Evolutionary conservation across 306 rosid species (phyloP), one percentile per base, ranked within the genome.

Genomic region (Chamaecrista fasciculata): DNA sequence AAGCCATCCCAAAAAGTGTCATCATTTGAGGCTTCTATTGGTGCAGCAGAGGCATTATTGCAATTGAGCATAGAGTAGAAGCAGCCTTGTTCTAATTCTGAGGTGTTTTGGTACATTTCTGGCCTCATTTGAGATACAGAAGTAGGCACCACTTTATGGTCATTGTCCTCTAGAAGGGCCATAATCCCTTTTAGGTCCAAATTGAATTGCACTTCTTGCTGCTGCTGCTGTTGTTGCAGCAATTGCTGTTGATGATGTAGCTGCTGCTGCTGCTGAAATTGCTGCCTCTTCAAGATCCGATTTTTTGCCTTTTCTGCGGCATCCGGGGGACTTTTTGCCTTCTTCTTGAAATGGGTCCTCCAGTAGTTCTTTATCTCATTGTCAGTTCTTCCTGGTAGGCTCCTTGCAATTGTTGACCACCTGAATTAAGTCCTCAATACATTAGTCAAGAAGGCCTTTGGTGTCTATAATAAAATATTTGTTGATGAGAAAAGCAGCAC

Each of bases 381-480:
- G 67, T 92, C 98, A 0, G 98, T 92, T 76, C 98, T 89, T 70
- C 98, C 98, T 4, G 98, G 98, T 66, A 92, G 80, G 73, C 93
- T 87, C 70, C 97, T 59, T 12, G 98, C 98, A 72, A 92, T 92
- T n/a, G 96, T 92, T 20, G 98, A 92, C 98, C 98, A 89, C 77
- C 98, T 92, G 48, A 70, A 52, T 2, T 5, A 29, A 33, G 36
- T 34, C 18, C 57, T 36, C 31, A 2, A 59, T 34, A 33, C 36
- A 48, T 34, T 5, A 43, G 55, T 44, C 9, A 66, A 37, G 60
- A n/a, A n/a, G n/a, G 6, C 16, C 51, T 64, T 20, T 0, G 29
- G n/a, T n/a, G n/a, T n/a, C n/a, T 8, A 65, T 10, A 74, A n/a
- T n/a, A n/a, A n/a, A n/a, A n/a, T n/a, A 10, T 9, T 5, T 71